A percentile compares a stretch with the other conserved stretches of the same genome.
Evolutionary conservation across 2,329 filamentous ascomycete species (phyloP).

Genomic region (Tetracladium maxilliforme): DNA sequence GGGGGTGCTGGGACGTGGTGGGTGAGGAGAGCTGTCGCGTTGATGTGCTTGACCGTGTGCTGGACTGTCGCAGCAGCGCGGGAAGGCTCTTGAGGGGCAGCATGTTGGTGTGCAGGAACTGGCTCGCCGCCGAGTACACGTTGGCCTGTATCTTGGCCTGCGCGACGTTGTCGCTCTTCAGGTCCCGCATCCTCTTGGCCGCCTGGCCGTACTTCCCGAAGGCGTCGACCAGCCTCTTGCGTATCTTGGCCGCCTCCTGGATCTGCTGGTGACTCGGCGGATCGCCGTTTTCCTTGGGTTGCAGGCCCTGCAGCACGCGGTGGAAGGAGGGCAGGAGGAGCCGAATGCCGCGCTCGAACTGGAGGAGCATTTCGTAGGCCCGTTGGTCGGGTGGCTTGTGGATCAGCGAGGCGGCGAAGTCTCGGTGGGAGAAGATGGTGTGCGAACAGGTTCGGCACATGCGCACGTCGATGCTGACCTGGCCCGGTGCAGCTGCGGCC

Average conservation of each 20-base stretch:
- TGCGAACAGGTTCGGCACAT: conserved; percentile 84
- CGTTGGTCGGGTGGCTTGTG: conserved; percentile 45
- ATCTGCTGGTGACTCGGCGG: conserved; percentile 32
- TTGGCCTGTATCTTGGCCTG: conserved; percentile 52
- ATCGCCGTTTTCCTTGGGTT: conserved; percentile 51
- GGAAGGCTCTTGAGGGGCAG: conserved; percentile 50
- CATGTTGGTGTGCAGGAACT: conserved; percentile 61
- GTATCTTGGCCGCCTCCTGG: conserved; percentile 53
- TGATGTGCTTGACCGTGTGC: conserved; percentile 30
- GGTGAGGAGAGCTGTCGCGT: conserved; percentile 3
- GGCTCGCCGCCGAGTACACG: conserved; percentile 53
- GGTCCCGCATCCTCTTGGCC: conserved; percentile 51
- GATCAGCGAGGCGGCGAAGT: conserved; percentile 45
- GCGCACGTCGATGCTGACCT: conserved; percentile 64
- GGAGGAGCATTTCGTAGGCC: conserved; percentile 51
- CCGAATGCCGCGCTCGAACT: conserved; percentile 59
- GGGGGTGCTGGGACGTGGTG: too few relatives aligned
- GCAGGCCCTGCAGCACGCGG: conserved; percentile 44
- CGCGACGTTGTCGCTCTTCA: conserved; percentile 47
- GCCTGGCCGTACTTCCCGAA: conserved; percentile 59
- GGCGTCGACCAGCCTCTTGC: conserved; percentile 55
- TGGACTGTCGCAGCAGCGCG: conserved; percentile 45
- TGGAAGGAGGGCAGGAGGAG: conserved; percentile 56
- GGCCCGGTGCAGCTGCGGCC: too few relatives aligned
- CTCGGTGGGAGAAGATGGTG: conserved; percentile 52